Evolutionary conservation across 2,329 filamentous ascomycete species (phyloP), one percentile per base, ranked within the genome.

Genomic region (Mariannaea elegans): DNA sequence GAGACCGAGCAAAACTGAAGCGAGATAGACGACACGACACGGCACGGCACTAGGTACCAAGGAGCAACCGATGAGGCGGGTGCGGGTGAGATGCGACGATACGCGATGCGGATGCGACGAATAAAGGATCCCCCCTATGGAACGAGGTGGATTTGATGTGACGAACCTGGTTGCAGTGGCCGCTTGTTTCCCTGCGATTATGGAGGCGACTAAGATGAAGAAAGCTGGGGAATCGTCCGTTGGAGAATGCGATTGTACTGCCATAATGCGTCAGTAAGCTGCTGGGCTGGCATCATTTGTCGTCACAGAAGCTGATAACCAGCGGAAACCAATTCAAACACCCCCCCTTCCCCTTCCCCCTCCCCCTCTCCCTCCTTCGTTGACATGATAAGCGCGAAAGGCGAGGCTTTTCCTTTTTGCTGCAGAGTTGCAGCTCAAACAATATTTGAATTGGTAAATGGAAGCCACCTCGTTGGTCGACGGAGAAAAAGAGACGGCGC

Each of bases 111-210:
- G 55, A 45, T 46, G 49, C 50, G 36, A 56, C 61, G 59, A 67
- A 64, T 46, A 46, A 46, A 52, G 21, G 57, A 59, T 55, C 55
- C 65, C 66, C 66, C 67, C 67, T 69, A 69, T 69, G 54, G 66
- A 61, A 70, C 58, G 65, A 61, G 52, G 65, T 64, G 63, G 60
- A 70, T 69, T 69, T 70, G 67, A 69, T 68, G 65, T 51, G 64
- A 56, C 46, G 49, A 53, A 59, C 49, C 56, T 39, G 53, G 58
- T 32, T 44, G 60, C 32, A 65, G 64, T 61, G 24, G 24, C 9
- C 36, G 65, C 62, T 62, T 67, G 67, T 69, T 65, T 65, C 56
- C 59, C 55, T 58, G 47, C 42, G 36, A 23, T 48, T 23, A 19
- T 49, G 51, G 54, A 38, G 39, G 41, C 49, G 44, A 47, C 52